Conservation (phyloP, 2,329 filamentous ascomycete genomes). For the Lecanosticta acicola region DNA sequence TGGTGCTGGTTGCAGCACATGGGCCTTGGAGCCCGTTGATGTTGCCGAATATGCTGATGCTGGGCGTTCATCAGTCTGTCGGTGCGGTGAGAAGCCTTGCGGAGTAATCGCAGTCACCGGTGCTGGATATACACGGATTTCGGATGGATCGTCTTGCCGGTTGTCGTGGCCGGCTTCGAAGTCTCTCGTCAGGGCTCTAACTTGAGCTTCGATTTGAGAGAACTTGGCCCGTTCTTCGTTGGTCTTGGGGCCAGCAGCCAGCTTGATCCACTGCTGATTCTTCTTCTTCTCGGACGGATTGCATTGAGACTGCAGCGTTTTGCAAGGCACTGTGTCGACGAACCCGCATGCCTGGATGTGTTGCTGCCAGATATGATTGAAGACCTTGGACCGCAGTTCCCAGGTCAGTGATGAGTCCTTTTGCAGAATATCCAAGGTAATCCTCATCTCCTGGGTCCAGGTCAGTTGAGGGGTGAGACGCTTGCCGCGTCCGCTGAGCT, state of each 20-base stretch:
- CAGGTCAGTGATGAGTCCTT: background rate
- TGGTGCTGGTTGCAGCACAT: background rate
- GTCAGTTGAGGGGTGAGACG: background rate
- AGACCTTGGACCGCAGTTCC: background rate
- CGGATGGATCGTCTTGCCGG: no score
- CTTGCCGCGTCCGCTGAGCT: background rate
- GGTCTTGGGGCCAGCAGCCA: background rate
- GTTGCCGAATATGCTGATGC: no score
- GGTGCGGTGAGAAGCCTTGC: no score
- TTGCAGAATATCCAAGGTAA: background rate
- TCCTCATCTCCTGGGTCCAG: conserved; percentile 1
- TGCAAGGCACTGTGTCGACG: background rate
- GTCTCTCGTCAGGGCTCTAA: no score
- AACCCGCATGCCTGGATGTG: background rate
- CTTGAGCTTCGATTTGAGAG: no score
- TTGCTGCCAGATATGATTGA: background rate
- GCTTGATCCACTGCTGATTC: background rate
- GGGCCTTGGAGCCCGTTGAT: no score
- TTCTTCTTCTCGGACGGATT: background rate
- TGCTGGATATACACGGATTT: no score
- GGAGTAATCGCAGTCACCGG: no score
- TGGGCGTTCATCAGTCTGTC: no score
- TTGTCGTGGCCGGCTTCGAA: background rate
- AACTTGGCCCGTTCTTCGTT: background rate
- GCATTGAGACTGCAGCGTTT: background rate